phyloP scores from a whole-genome alignment of 2,329 filamentous ascomycete genomes.

The Blumeriella jaapii region DNA sequence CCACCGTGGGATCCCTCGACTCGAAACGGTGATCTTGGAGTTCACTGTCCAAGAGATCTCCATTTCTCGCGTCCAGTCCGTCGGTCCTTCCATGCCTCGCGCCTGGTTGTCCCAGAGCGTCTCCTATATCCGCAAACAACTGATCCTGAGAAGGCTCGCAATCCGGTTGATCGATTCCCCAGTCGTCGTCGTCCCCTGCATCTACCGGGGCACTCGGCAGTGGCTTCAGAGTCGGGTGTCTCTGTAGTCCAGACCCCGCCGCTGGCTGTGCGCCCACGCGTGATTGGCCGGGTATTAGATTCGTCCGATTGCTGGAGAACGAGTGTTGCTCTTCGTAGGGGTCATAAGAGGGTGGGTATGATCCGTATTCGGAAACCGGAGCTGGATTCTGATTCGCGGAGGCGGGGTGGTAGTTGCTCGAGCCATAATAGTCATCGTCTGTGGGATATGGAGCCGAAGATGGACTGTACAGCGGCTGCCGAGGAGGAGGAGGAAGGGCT shows the following conservation, averaged over 20 bases:
- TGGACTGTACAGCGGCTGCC: conserved; percentile 18
- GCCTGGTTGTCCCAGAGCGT: conserved; percentile 21
- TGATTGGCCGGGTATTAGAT: conserved; percentile 17
- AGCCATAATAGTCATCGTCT: conserved; percentile 21
- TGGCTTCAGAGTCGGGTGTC: conserved; percentile 27
- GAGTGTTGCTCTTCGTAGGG: conserved; percentile 16
- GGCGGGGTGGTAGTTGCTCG: conserved; percentile 18
- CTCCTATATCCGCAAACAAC: conserved; percentile 27
- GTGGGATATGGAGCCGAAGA: conserved; percentile 18
- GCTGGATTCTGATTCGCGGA: conserved; percentile 12
- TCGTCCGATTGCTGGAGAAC: conserved; percentile 15
- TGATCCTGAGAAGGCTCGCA: conserved; percentile 26
- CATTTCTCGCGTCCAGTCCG: conserved; percentile 28
- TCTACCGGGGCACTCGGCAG: conserved; percentile 25
- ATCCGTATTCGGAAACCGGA: conserved; percentile 19
- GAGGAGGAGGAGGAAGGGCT: conserved; percentile 17
- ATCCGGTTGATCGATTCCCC: conserved; percentile 17
- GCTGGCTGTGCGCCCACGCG: conserved; percentile 9
- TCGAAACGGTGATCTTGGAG: conserved; percentile 38
- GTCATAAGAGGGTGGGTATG: conserved; percentile 14
- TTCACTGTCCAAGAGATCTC: conserved; percentile 36
- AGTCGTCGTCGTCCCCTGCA: conserved; percentile 21
- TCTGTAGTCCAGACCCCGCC: conserved; percentile 16
- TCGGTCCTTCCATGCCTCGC: conserved; percentile 12
- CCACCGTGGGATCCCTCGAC: conserved; percentile 38